These are phyloP conservation scores for Rhodamnia rubescens DNA, from an alignment of 345 rosid species.

Conservation along the genomic window DNA sequence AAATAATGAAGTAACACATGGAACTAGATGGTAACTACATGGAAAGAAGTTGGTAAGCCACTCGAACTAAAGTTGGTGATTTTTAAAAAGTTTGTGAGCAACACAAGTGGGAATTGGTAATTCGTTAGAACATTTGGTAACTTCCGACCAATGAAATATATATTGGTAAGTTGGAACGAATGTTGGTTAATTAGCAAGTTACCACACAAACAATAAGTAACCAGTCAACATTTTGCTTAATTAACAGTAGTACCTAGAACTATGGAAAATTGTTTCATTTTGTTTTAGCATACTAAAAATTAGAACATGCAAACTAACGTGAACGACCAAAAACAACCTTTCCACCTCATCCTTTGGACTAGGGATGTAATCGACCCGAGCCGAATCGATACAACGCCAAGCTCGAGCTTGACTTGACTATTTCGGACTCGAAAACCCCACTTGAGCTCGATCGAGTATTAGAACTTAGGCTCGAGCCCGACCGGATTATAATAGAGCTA, in stretches of 20 bases:
- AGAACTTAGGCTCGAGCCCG: not conserved
- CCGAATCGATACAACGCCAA: not conserved
- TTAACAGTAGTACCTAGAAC: not conserved
- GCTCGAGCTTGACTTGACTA: not conserved
- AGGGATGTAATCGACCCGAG: not conserved
- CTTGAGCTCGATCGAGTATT: not conserved
- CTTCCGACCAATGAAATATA: not conserved
- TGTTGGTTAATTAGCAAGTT: not conserved
- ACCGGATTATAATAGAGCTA: not conserved
- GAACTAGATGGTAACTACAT: not conserved
- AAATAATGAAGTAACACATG: not conserved
- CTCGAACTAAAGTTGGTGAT: not conserved
- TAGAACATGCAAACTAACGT: not conserved
- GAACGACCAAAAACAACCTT: not conserved
- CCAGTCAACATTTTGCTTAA: not conserved
- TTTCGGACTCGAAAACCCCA: not conserved
- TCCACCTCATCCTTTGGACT: not conserved
- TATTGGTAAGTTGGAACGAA: not conserved
- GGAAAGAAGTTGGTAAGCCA: not conserved
- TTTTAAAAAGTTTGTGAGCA: not conserved
- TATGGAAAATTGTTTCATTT: not conserved
- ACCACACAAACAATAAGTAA: not conserved
- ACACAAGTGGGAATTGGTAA: not conserved
- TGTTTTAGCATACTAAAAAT: not conserved
- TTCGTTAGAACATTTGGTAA: not conserved